Conservation (phyloP, 129 eudicot species). For the Chrysanthemum lavandulifolium region DNA sequence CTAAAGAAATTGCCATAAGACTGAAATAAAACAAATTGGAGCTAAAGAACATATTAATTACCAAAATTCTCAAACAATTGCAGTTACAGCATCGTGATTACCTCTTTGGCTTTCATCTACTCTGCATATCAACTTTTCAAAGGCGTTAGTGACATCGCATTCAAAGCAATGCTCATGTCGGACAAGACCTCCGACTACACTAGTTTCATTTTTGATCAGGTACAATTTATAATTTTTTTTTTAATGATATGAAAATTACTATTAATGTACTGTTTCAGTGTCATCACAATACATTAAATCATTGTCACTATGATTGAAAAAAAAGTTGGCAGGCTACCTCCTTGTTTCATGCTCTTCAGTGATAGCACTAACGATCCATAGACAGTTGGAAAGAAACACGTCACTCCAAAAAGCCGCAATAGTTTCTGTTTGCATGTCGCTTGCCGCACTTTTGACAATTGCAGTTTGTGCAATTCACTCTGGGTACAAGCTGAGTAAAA, state of each 20-base stretch:
- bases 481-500: constrained; percentile 64
- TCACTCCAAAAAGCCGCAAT: constrained; percentile 46
- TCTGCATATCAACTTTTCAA: constrained; percentile 59
- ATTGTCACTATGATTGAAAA: neutral
- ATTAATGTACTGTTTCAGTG: too few species aligned
- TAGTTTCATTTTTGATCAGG: constrained; percentile 69
- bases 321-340: constrained; percentile 63
- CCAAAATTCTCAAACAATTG: neutral
- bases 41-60: neutral
- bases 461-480: constrained; percentile 52
- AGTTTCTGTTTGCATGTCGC: constrained; percentile 54
- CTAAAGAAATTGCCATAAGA: neutral
- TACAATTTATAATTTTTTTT: neutral
- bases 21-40: neutral
- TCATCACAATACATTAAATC: neutral
- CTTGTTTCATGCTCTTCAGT: constrained; percentile 57
- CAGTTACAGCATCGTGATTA: constrained; percentile 50
- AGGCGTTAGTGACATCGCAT: constrained; percentile 49
- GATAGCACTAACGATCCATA: constrained; percentile 38
- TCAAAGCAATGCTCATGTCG: constrained; percentile 41
- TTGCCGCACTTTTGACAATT: constrained; percentile 40
- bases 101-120: constrained; percentile 39
- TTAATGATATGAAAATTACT: too few species aligned
- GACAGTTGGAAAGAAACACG: neutral
- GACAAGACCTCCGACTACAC: constrained; percentile 55